phyloP scores from a whole-genome alignment of 1,284 basidiomycete genomes.

The Lentinus polychrous region DNA sequence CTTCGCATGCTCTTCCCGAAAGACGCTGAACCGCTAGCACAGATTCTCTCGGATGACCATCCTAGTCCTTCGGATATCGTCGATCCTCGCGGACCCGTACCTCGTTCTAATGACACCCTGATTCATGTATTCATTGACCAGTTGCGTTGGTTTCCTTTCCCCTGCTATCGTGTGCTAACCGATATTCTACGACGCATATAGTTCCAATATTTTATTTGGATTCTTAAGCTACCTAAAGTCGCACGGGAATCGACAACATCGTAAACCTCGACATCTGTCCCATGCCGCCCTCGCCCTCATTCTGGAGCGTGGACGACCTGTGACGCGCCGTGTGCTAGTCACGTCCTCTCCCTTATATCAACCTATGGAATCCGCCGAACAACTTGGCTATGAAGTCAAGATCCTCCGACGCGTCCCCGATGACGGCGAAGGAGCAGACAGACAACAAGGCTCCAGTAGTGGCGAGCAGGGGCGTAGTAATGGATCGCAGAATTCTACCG shows the following conservation, averaged over 20 bases:
- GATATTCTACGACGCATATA: slow-evolving; percentile 22
- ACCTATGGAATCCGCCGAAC: slow-evolving; percentile 68
- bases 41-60: slow-evolving; percentile 36
- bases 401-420: slow-evolving; percentile 77
- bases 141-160: slow-evolving; percentile 31
- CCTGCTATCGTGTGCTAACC: slow-evolving; percentile 3
- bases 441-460: slow-evolving; percentile 20
- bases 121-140: slow-evolving; percentile 86
- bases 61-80: slow-evolving; percentile 34
- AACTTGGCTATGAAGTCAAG: slow-evolving; percentile 74
- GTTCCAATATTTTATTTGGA: slow-evolving; percentile 81
- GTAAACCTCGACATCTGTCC: slow-evolving; percentile 42
- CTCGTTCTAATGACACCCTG: slow-evolving; percentile 44
- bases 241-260: slow-evolving; percentile 32
- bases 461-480: slow-evolving; percentile 15
- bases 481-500: background rate
- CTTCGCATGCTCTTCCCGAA: slow-evolving; percentile 51
- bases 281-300: slow-evolving; percentile 66
- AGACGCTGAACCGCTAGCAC: slow-evolving; percentile 39
- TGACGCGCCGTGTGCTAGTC: slow-evolving; percentile 66
- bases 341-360: slow-evolving; percentile 80
- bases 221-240: slow-evolving; percentile 59
- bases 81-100: slow-evolving; percentile 46
- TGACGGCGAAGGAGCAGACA: slow-evolving; percentile 53
- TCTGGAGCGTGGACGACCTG: slow-evolving; percentile 65